phyloP scores from a whole-genome alignment of 2,329 filamentous ascomycete genomes.

The Fusarium sp. region DNA sequence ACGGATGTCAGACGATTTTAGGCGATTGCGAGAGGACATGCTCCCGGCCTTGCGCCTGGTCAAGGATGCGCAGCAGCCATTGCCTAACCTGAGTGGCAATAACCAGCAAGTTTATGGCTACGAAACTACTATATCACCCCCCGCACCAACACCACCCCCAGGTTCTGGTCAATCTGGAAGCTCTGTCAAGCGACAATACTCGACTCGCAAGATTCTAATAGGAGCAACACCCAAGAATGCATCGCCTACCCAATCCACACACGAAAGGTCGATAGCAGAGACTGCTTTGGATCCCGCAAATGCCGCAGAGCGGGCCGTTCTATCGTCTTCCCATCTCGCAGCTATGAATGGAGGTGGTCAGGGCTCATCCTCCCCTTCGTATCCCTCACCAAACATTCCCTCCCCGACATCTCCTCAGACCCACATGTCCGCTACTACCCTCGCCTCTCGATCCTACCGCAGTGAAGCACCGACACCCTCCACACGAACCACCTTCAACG shows the following conservation, averaged over 20 bases:
- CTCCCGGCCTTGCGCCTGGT: constrained; percentile 89
- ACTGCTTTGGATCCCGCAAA: constrained; percentile 76
- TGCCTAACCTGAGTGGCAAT: constrained; percentile 68
- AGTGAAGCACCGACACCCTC: constrained; percentile 68
- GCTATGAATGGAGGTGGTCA: constrained; percentile 75
- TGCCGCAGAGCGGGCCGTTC: constrained; percentile 74
- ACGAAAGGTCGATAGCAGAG: constrained; percentile 74
- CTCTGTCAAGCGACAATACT: constrained; percentile 77
- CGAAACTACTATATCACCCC: constrained; percentile 65
- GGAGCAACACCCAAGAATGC: constrained; percentile 79
- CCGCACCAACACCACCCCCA: constrained; percentile 68
- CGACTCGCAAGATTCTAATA: constrained; percentile 80
- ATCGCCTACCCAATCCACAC: constrained; percentile 79
- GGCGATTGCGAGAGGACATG: constrained; percentile 89
- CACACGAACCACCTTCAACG: constrained; percentile 67
- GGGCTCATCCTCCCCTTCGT: constrained; percentile 66
- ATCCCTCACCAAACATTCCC: constrained; percentile 75
- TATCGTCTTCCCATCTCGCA: constrained; percentile 77
- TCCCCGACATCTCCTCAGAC: constrained; percentile 77
- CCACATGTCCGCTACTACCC: constrained; percentile 66
- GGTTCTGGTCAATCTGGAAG: constrained; percentile 61
- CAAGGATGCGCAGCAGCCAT: constrained; percentile 91
- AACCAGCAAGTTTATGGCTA: constrained; percentile 63
- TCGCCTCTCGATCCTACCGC: constrained; percentile 72
- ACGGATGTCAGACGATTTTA: constrained; percentile 88